Percentiles rank a stretch among this genome's conserved stretches.
Conservation (phyloP, 371 early-diverging fungal genomes). For the Mucor mucedo region DNA sequence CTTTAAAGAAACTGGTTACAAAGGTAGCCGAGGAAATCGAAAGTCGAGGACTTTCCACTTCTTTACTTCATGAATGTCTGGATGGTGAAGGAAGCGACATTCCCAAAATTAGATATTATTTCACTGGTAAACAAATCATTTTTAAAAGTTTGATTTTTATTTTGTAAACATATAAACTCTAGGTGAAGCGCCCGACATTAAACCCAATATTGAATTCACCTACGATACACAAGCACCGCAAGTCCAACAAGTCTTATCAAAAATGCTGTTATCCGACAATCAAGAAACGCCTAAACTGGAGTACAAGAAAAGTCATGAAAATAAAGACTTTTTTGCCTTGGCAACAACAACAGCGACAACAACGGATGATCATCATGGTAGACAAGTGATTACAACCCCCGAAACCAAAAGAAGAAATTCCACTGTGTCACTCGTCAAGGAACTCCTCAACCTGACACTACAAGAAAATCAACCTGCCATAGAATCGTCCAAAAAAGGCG, state of each 20-base stretch:
- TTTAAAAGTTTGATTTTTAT: background rate
- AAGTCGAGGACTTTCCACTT: constrained; percentile 55
- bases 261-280: constrained; percentile 9
- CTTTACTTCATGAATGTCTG: constrained; percentile 54
- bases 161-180: background rate
- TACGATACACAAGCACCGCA: constrained; percentile 35
- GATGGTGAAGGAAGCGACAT: constrained; percentile 23
- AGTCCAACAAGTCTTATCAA: constrained; percentile 24
- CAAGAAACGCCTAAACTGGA: constrained; percentile 31
- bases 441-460: constrained; percentile 19
- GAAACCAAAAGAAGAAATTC: constrained; percentile 16
- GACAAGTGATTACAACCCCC: constrained; percentile 11
- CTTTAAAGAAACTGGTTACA: constrained; percentile 67
- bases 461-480: background rate
- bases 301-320: constrained; percentile 38
- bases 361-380: background rate
- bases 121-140: constrained; percentile 46
- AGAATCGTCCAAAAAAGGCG: background rate
- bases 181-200: constrained; percentile 50
- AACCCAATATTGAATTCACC: constrained; percentile 49
- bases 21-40: constrained; percentile 75
- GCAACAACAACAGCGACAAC: background rate
- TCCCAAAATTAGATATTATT: constrained; percentile 57
- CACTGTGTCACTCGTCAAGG: constrained; percentile 25
- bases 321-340: constrained; percentile 48